phyloP scores from a whole-genome alignment of 306 rosid genomes.

The Leucaena leucocephala region DNA sequence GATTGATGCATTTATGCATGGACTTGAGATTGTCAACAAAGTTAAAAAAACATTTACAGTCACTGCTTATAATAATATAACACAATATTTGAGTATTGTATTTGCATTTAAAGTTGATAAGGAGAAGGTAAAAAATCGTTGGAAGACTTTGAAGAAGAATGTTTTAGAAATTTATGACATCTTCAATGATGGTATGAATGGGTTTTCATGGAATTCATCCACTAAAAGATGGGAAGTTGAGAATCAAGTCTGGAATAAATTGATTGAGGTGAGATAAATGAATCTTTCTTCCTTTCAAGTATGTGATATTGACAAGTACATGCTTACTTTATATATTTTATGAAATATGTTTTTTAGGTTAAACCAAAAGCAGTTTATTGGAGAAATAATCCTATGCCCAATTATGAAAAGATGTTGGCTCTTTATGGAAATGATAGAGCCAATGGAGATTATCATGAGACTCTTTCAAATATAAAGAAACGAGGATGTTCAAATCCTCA shows the following conservation, averaged over 20 bases:
- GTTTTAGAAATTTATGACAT: background rate
- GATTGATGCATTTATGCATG: background rate
- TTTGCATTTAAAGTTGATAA: background rate
- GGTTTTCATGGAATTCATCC: background rate
- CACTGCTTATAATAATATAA: background rate
- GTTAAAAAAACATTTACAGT: background rate
- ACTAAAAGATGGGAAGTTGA: background rate
- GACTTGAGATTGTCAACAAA: background rate
- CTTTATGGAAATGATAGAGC: conserved; percentile 1
- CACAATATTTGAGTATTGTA: background rate
- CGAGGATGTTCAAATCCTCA: background rate
- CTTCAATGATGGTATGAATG: background rate
- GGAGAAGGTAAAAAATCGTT: background rate
- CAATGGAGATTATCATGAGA: background rate
- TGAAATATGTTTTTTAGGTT: background rate
- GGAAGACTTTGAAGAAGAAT: background rate
- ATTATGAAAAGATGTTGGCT: background rate
- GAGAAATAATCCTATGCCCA: background rate
- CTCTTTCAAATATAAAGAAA: background rate
- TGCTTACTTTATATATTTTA: background rate
- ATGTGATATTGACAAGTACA: background rate
- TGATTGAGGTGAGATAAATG: background rate
- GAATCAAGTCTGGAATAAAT: background rate
- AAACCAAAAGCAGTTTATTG: background rate
- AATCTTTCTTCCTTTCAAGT: background rate